These are phyloP conservation scores for Paramarasmius palmivorus DNA, from an alignment of 1,284 basidiomycete genomes.

Conservation along the genomic window DNA sequence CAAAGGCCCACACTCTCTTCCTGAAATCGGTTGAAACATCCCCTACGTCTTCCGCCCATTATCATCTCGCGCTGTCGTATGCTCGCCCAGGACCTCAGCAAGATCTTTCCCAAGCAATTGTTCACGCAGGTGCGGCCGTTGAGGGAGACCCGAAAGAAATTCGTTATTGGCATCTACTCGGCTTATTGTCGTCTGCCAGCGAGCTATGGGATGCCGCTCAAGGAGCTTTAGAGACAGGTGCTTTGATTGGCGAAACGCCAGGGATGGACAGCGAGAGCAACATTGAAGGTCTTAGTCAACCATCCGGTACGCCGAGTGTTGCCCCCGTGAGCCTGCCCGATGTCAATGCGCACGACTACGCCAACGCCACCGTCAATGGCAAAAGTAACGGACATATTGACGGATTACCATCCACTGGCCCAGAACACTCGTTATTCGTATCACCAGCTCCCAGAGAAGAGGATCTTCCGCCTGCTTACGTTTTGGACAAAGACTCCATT, in stretches of 20 bases:
- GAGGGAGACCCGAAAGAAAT: constrained; percentile 75
- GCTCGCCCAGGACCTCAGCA: constrained; percentile 65
- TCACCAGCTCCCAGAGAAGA: not conserved
- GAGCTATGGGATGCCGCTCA: constrained; percentile 84
- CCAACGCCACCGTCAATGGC: not conserved
- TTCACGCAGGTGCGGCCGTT: constrained; percentile 73
- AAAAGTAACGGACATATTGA: constrained; percentile 17
- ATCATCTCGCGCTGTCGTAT: constrained; percentile 80
- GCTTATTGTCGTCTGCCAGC: constrained; percentile 76
- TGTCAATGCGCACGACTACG: not conserved
- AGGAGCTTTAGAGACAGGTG: constrained; percentile 75
- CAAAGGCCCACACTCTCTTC: constrained; percentile 61
- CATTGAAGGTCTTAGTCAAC: too few species aligned
- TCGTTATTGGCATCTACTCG: constrained; percentile 91
- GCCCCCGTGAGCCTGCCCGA: not conserved
- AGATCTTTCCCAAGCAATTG: constrained; percentile 68
- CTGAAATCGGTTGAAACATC: constrained; percentile 52
- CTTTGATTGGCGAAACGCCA: constrained; percentile 47
- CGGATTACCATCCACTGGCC: constrained; percentile 16
- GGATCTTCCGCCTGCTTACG: constrained; percentile 13
- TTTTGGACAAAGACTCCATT: constrained; percentile 24
- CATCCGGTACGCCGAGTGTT: not conserved
- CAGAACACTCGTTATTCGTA: constrained; percentile 2
- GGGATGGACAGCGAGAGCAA: not conserved
- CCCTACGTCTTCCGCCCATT: constrained; percentile 67